Evolutionary conservation across 2,329 filamentous ascomycete genomes (phyloP).

Genomic region (Zymoseptoria brevis): DNA sequence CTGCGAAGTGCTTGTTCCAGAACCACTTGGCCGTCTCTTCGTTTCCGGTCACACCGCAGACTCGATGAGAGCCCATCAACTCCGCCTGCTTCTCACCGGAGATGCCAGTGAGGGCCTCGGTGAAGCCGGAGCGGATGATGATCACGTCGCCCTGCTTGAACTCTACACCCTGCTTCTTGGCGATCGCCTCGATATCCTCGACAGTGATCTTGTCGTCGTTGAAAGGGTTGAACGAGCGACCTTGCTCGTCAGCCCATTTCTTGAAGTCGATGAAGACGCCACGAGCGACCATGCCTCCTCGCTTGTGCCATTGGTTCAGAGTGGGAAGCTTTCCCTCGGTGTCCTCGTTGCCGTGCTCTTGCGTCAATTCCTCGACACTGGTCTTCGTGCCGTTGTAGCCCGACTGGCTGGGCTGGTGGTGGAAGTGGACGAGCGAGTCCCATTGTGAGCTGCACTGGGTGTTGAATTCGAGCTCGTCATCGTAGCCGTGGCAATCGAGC

Average conservation of each 20-base stretch:
- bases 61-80: constrained; percentile 33
- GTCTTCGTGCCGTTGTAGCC: constrained; percentile 46
- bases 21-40: constrained; percentile 48
- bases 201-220: constrained; percentile 41
- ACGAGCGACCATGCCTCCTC: constrained; percentile 47
- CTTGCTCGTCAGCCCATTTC: constrained; percentile 50
- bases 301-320: constrained; percentile 42
- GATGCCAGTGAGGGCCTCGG: constrained; percentile 36
- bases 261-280: constrained; percentile 52
- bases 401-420: constrained; percentile 32
- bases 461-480: constrained; percentile 42
- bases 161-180: constrained; percentile 36
- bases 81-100: constrained; percentile 32
- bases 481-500: constrained; percentile 31
- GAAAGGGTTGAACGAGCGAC: constrained; percentile 49
- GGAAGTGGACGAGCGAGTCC: constrained; percentile 40
- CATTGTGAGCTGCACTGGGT: constrained; percentile 41
- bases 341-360: constrained; percentile 21
- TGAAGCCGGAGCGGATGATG: constrained; percentile 48
- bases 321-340: constrained; percentile 24
- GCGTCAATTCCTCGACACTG: constrained; percentile 20
- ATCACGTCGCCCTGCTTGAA: constrained; percentile 49
- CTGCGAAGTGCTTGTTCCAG: constrained; percentile 50
- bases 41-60: constrained; percentile 39
- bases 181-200: constrained; percentile 37